phyloP scores from a whole-genome alignment of 768 basidiomycete genomes.

The Trametes meyenii region DNA sequence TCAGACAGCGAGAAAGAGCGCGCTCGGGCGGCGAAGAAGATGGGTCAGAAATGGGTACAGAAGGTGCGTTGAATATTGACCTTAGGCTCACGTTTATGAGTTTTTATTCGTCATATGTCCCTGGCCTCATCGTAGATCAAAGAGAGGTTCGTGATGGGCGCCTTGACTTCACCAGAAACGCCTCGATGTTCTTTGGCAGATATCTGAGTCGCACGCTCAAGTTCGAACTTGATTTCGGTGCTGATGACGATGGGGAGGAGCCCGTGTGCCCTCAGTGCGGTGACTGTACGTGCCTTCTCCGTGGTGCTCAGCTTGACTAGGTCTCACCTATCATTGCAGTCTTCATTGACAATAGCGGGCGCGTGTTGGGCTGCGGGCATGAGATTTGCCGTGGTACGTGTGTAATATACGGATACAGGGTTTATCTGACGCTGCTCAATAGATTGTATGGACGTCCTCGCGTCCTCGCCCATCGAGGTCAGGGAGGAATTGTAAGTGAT shows the following conservation, averaged over 20 bases:
- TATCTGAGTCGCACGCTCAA: conserved; percentile 53
- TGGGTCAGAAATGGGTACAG: conserved; percentile 46
- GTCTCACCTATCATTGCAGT: conserved; percentile 35
- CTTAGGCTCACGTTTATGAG: neutral
- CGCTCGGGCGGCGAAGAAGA: conserved; percentile 51
- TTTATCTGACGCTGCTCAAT: neutral
- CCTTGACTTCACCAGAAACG: neutral
- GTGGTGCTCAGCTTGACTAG: neutral
- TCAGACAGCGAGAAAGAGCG: conserved; percentile 56
- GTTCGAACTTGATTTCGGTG: conserved; percentile 51
- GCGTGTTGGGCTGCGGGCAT: conserved; percentile 68
- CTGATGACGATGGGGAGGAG: conserved; percentile 48
- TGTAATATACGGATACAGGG: neutral
- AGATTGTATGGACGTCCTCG: conserved; percentile 62
- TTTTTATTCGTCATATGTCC: neutral
- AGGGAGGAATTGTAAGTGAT: conserved; percentile 60
- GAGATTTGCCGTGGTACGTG: conserved; percentile 62
- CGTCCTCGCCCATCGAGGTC: conserved; percentile 53
- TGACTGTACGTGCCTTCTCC: conserved; percentile 46
- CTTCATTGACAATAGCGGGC: conserved; percentile 52
- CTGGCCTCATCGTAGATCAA: conserved; percentile 36
- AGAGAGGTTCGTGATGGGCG: conserved; percentile 32
- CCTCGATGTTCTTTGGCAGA: conserved; percentile 27
- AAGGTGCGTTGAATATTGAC: conserved; percentile 16
- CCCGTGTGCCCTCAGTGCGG: conserved; percentile 65